Base-by-base conservation (phyloP, 148 eudicot species). In the Selenicereus undatus region DNA sequence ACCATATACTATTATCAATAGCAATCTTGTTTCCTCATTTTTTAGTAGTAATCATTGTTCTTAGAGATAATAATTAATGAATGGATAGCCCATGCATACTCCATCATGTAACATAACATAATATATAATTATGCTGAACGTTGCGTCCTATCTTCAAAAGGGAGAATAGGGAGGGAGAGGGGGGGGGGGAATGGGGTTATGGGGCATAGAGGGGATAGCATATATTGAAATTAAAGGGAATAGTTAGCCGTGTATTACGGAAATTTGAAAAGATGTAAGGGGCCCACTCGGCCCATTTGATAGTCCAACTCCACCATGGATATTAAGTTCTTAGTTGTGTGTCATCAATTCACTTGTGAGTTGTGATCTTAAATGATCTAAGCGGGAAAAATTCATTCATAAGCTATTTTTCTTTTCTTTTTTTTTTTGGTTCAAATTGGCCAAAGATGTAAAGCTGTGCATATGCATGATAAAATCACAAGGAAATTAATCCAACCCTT, bases 371-470 rank as follows among this genome's bases (percentile, higher is more conserved):
- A 71, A 71, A 21, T 71, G n/a, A n/a, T 52, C 54, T 79, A 1
- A 74, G 82, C 82, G 82, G 39, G 39, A 80, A 80, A 80, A 3
- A 0, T 21, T 66, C 76, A 45, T 45, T 45, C 50, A 45, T 45
- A 45, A 7, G 50, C 50, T 10, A 45, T 45, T 45, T 45, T 45
- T 45, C 17, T 11, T 54, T 54, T 54, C 60, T 32, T 32, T 32
- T 32, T 32, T 1, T 32, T 32, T 32, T 32, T 32, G 32, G 32
- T 32, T 32, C 32, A 32, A 32, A 32, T 32, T 32, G 32, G 32
- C 32, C 32, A 32, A 32, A 32, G 32, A 32, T 32, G 32, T 32
- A 32, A 32, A 32, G 32, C 2, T 32, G 32, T 32, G 32, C 32
- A 1, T 32, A 32, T 32, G 1, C 32, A 32, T 32, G 32, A 32